Percentiles rank a stretch among this genome's conserved stretches.
Conservation (phyloP, 306 rosid genomes). For the Carpinus viminea region DNA sequence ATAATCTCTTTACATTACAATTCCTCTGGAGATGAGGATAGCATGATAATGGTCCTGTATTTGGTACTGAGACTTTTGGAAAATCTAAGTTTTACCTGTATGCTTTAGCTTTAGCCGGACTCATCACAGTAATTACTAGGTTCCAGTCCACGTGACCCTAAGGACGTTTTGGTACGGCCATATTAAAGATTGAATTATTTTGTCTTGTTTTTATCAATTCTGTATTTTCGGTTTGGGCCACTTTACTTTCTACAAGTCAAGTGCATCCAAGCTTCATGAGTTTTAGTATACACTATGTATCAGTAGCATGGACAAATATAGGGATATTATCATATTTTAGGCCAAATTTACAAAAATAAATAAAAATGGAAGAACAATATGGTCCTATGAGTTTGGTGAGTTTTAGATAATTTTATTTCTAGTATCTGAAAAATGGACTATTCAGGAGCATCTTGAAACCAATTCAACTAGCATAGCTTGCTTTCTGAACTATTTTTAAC, state of each 20-base stretch:
- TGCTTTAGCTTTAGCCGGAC: slow-evolving; percentile 2
- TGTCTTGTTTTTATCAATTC: neutral
- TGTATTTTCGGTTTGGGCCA: neutral
- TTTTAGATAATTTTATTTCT: neutral
- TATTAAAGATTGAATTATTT: slow-evolving; percentile 2
- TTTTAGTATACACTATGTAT: slow-evolving; percentile 9
- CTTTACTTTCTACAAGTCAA: neutral
- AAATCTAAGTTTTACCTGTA: slow-evolving; percentile 13
- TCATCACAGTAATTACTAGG: slow-evolving; percentile 9
- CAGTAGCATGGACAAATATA: slow-evolving; percentile 7
- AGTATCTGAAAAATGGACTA: neutral
- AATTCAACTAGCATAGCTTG: neutral
- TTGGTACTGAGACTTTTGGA: slow-evolving; percentile 10
- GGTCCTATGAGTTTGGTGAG: slow-evolving; percentile 10
- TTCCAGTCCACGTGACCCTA: neutral
- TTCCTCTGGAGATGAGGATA: slow-evolving; percentile 7
- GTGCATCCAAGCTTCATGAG: slow-evolving; percentile 4
- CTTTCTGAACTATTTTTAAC: neutral
- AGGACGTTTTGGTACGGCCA: neutral
- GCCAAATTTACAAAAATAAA: neutral
- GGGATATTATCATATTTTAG: neutral
- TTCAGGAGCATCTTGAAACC: neutral
- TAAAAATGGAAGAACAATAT: slow-evolving; percentile 8
- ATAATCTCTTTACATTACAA: slow-evolving; percentile 5
- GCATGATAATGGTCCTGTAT: slow-evolving; percentile 16